phyloP scores from a whole-genome alignment of 495 filamentous ascomycete genomes.

The Aspergillus mulundensis region DNA sequence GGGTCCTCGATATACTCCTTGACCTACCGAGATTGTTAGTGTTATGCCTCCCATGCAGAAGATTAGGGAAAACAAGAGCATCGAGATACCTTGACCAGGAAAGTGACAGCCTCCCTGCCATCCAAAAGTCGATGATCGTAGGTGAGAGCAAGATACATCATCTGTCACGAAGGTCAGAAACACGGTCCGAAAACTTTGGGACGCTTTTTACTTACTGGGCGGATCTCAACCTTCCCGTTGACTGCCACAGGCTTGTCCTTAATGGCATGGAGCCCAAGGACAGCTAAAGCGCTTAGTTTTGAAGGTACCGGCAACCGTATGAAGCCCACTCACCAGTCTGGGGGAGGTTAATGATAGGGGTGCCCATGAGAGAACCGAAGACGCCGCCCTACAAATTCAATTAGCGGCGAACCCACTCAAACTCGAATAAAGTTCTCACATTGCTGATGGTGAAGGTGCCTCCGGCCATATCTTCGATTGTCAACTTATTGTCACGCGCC shows the following conservation, averaged over 20 bases:
- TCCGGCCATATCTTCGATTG: conserved; percentile 98
- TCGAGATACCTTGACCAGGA: conserved; percentile 75
- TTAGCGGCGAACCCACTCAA: conserved; percentile 18
- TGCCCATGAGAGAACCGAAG: conserved; percentile 86
- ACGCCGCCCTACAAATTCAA: conserved; percentile 54
- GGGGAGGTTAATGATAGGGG: conserved; percentile 97
- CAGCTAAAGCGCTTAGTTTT: conserved; percentile 50
- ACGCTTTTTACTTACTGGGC: conserved; percentile 57
- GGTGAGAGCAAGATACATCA: conserved; percentile 98
- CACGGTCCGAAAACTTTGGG: neutral
- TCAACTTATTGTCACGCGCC: conserved; percentile 94
- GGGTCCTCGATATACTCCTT: conserved; percentile 99
- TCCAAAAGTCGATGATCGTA: conserved; percentile 96
- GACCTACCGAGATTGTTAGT: conserved; percentile 39
- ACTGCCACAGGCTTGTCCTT: conserved; percentile 89
- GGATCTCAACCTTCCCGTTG: conserved; percentile 88
- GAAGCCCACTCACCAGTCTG: conserved; percentile 61
- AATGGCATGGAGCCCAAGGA: conserved; percentile 95
- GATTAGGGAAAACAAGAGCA: neutral
- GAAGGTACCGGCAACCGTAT: neutral
- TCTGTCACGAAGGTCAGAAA: conserved; percentile 44
- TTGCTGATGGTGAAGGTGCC: conserved; percentile 99
- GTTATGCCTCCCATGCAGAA: conserved; percentile 3
- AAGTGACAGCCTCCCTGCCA: conserved; percentile 93
- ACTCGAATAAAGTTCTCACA: conserved; percentile 37